Conservation (phyloP, 805 yeast species). For the Metschnikowia gelsemii region DNA sequence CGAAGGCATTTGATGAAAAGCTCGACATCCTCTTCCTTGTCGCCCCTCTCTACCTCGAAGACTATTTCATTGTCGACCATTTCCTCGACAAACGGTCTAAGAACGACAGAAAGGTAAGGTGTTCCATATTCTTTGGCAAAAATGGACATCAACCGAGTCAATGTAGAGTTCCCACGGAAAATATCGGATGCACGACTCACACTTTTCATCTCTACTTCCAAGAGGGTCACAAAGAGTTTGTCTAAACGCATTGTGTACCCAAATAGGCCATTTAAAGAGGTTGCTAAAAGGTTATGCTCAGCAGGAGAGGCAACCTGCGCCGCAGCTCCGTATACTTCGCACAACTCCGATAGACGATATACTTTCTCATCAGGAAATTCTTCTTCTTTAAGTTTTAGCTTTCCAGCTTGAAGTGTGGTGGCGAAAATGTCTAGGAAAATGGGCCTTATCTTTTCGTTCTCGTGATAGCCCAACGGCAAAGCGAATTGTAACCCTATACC, state of each 20-base stretch:
- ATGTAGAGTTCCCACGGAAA: conserved; percentile 76
- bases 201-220: conserved; percentile 59
- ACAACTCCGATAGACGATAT: conserved; percentile 32
- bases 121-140: conserved; percentile 68
- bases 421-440: conserved; percentile 78
- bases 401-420: conserved; percentile 51
- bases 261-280: conserved; percentile 58
- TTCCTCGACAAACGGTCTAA: conserved; percentile 57
- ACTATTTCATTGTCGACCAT: conserved; percentile 47
- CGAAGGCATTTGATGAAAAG: conserved; percentile 57
- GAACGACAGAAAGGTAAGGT: conserved; percentile 51
- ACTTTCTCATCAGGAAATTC: conserved; percentile 31
- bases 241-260: conserved; percentile 37
- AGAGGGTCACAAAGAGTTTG: conserved; percentile 51
- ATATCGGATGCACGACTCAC: conserved; percentile 69
- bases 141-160: conserved; percentile 72
- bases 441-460: conserved; percentile 59
- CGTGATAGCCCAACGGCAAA: conserved; percentile 74
- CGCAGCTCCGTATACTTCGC: conserved; percentile 49
- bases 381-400: conserved; percentile 22
- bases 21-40: conserved; percentile 36
- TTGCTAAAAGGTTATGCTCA: conserved; percentile 71
- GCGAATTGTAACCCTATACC: conserved; percentile 77
- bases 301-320: conserved; percentile 63
- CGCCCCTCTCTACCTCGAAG: conserved; percentile 63